phyloP scores from a whole-genome alignment of 208 protist species.

The Histomonas meleagridis region DNA sequence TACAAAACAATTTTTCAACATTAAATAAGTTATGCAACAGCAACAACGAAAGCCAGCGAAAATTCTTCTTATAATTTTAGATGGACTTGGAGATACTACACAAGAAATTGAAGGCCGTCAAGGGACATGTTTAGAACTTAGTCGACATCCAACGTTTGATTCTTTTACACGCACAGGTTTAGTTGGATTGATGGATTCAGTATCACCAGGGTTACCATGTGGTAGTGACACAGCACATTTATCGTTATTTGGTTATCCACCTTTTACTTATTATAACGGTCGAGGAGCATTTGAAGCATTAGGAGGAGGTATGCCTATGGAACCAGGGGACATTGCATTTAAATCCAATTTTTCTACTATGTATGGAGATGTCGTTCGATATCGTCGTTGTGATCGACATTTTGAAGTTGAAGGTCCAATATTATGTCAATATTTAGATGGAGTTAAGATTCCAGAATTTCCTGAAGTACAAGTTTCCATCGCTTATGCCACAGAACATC shows the following conservation, averaged over 20 bases:
- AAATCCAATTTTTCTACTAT: conserved; percentile 34
- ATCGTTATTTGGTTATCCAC: not conserved
- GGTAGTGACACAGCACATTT: conserved; percentile 36
- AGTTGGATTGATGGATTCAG: not conserved
- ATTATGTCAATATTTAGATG: not conserved
- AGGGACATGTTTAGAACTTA: conserved; percentile 2
- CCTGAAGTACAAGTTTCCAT: not conserved
- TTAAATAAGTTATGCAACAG: too few species aligned
- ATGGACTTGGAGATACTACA: not conserved
- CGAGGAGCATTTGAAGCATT: conserved; percentile 28
- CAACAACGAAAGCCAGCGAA: conserved; percentile 31
- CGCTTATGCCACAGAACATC: not conserved
- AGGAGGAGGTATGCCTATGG: not conserved
- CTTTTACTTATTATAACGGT: conserved; percentile 37
- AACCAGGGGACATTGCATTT: not conserved
- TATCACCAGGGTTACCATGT: conserved; percentile 30
- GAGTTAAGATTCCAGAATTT: conserved; percentile 18
- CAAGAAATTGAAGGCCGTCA: not conserved
- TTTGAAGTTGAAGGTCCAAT: conserved; percentile 27
- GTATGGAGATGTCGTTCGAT: not conserved
- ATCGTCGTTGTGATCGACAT: conserved; percentile 22
- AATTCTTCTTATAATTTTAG: conserved; percentile 4
- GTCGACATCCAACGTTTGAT: conserved; percentile 25
- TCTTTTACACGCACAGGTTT: not conserved
- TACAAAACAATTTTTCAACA: too few species aligned